Conservation (phyloP, 345 rosid species). For the Sisymbrium irio region DNA sequence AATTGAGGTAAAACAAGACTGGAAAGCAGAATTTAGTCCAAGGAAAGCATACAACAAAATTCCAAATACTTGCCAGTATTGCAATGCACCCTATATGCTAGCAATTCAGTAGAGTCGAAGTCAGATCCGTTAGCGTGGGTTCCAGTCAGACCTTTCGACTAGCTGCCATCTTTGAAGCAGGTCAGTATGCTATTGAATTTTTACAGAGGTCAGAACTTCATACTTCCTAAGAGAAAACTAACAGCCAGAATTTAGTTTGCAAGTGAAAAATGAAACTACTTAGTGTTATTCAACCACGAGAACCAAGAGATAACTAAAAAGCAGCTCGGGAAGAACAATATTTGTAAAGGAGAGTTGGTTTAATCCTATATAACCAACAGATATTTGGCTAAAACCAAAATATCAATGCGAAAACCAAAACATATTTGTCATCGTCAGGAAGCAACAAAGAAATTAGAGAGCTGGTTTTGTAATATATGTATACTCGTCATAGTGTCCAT, state of each 20-base stretch:
- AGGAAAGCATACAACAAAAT: constrained; percentile 13
- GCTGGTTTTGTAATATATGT: constrained; percentile 8
- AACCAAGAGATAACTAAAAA: constrained; percentile 1
- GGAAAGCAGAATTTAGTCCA: background rate
- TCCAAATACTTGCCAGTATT: constrained; percentile 36
- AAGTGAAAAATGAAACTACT: constrained; percentile 3
- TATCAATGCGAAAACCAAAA: constrained; percentile 20
- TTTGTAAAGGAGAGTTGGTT: constrained; percentile 9
- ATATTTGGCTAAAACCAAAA: constrained; percentile 10
- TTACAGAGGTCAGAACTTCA: constrained; percentile 30
- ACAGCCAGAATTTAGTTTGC: constrained; percentile 27
- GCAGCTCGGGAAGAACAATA: background rate
- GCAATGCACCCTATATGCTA: constrained; percentile 36
- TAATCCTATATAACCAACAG: background rate
- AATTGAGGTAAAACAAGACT: constrained; percentile 1
- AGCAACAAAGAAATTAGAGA: constrained; percentile 1
- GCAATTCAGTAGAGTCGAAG: constrained; percentile 35
- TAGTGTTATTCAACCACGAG: constrained; percentile 2
- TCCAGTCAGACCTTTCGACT: constrained; percentile 37
- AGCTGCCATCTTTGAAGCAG: constrained; percentile 38
- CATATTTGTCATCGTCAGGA: background rate
- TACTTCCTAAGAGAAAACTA: constrained; percentile 31
- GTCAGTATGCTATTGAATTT: constrained; percentile 29
- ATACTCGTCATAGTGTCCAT: constrained; percentile 16
- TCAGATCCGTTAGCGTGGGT: constrained; percentile 34